phyloP scores from a whole-genome alignment of 2,329 filamentous ascomycete species.

The Didymella pomorum region DNA sequence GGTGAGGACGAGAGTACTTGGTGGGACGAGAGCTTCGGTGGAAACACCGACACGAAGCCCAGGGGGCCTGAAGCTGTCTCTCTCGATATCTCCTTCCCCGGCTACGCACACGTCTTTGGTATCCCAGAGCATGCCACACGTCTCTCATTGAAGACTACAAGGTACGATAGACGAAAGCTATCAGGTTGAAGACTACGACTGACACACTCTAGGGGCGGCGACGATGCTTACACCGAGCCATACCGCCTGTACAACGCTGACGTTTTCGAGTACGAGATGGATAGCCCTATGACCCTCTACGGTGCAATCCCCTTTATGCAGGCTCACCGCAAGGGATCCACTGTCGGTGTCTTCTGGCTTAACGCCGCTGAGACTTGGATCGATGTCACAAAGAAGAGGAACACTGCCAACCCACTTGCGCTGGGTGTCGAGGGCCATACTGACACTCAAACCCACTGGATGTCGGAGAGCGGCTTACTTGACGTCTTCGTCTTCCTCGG shows the following conservation, averaged over 20 bases:
- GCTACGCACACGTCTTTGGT: constrained; percentile 91
- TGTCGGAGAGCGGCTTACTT: constrained; percentile 87
- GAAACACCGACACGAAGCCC: constrained; percentile 95
- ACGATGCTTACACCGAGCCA: constrained; percentile 84
- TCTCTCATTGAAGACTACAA: constrained; percentile 86
- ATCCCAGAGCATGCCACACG: constrained; percentile 93
- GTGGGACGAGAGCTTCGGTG: constrained; percentile 98
- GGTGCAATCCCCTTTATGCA: constrained; percentile 99
- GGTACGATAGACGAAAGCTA: constrained; percentile 54
- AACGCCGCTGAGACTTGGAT: constrained; percentile 98
- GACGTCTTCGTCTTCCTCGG: constrained; percentile 96
- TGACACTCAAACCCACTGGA: constrained; percentile 92
- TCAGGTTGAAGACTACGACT: background rate
- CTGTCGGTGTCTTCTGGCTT: constrained; percentile 96
- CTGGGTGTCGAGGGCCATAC: constrained; percentile 74
- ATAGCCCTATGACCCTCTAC: constrained; percentile 98
- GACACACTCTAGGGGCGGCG: constrained; percentile 66
- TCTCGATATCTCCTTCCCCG: constrained; percentile 89
- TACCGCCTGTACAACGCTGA: constrained; percentile 96
- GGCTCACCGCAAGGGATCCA: constrained; percentile 90
- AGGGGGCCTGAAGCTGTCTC: constrained; percentile 90
- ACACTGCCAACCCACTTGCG: constrained; percentile 76
- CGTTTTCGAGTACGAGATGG: constrained; percentile 96
- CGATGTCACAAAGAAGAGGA: constrained; percentile 84
- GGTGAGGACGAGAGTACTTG: constrained; percentile 85